These are phyloP conservation scores for Phaffia rhodozyma DNA, from an alignment of 1,284 basidiomycete genomes.

Conservation along the genomic window DNA sequence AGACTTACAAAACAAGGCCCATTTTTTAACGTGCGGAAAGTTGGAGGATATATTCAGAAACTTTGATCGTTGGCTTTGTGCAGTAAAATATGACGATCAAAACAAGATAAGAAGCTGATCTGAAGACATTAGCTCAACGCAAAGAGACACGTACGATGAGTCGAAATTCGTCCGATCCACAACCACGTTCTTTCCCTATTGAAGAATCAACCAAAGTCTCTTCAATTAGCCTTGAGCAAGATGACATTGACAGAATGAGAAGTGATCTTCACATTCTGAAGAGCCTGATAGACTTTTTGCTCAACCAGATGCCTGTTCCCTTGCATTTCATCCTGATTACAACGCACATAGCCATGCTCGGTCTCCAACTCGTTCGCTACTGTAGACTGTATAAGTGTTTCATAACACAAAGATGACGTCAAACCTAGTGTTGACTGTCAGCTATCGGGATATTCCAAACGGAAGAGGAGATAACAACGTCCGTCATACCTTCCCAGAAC, in stretches of 20 bases:
- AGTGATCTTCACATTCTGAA: background rate
- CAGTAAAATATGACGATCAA: background rate
- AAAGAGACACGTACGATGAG: background rate
- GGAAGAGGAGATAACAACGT: no score
- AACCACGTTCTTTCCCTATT: conserved; percentile 13
- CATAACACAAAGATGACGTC: no score
- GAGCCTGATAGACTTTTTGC: conserved; percentile 1
- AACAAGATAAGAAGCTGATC: background rate
- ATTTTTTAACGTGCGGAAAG: conserved; percentile 2
- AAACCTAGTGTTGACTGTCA: background rate
- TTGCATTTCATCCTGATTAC: conserved; percentile 16
- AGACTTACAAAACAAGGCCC: conserved; percentile 9
- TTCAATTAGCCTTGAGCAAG: background rate
- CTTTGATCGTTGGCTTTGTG: conserved; percentile 11
- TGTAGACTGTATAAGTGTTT: background rate
- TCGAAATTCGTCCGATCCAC: conserved; percentile 18
- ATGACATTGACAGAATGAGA: background rate
- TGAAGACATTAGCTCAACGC: background rate
- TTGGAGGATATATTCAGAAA: conserved; percentile 4
- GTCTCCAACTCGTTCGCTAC: conserved; percentile 10
- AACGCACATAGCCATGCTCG: conserved; percentile 5
- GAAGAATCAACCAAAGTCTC: background rate
- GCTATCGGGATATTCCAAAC: background rate
- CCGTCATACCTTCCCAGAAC: conserved; percentile 8
- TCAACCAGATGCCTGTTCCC: conserved; percentile 15